Percentiles rank a stretch among this genome's conserved stretches.
Conservation (phyloP, 148 eudicot species). For the Spergularia marina region DNA sequence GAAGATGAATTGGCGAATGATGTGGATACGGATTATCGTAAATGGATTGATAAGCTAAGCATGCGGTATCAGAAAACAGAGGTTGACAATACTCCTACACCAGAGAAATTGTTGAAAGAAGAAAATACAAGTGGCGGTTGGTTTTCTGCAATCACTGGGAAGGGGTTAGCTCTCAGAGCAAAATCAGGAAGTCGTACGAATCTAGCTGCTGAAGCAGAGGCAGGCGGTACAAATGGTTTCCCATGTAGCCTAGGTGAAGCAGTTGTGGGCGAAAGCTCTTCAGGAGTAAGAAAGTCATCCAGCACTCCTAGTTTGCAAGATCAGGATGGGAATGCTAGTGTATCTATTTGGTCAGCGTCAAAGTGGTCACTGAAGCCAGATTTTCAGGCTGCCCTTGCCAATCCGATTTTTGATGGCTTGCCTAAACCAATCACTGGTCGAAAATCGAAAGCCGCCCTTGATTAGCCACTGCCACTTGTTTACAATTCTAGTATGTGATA, state of each 20-base stretch:
- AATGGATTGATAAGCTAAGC: slow-evolving; percentile 47
- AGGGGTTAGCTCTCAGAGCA: slow-evolving; percentile 82
- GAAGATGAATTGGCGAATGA: slow-evolving; percentile 41
- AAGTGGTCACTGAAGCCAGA: slow-evolving; percentile 84
- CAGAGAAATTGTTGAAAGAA: slow-evolving; percentile 73
- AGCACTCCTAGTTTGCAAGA: slow-evolving; percentile 84
- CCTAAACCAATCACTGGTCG: slow-evolving; percentile 66
- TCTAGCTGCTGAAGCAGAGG: slow-evolving; percentile 52
- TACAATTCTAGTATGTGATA: background rate
- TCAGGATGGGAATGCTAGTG: slow-evolving; percentile 39
- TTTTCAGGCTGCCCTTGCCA: slow-evolving; percentile 71
- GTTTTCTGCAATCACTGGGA: slow-evolving; percentile 72
- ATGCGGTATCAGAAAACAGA: slow-evolving; percentile 62
- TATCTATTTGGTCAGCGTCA: slow-evolving; percentile 61
- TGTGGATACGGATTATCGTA: slow-evolving; percentile 25
- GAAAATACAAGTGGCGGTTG: slow-evolving; percentile 56
- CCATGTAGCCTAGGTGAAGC: slow-evolving; percentile 48
- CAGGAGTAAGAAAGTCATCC: slow-evolving; percentile 73
- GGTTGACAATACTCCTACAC: slow-evolving; percentile 39
- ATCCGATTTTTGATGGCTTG: slow-evolving; percentile 78
- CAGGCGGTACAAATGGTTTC: slow-evolving; percentile 30
- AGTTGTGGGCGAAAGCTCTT: slow-evolving; percentile 32
- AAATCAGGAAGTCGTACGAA: slow-evolving; percentile 62
- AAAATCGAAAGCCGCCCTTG: slow-evolving; percentile 78
- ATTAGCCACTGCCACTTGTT: slow-evolving; percentile 32